phyloP scores from a whole-genome alignment of 1,284 basidiomycete species.

The Tilletia caries region DNA sequence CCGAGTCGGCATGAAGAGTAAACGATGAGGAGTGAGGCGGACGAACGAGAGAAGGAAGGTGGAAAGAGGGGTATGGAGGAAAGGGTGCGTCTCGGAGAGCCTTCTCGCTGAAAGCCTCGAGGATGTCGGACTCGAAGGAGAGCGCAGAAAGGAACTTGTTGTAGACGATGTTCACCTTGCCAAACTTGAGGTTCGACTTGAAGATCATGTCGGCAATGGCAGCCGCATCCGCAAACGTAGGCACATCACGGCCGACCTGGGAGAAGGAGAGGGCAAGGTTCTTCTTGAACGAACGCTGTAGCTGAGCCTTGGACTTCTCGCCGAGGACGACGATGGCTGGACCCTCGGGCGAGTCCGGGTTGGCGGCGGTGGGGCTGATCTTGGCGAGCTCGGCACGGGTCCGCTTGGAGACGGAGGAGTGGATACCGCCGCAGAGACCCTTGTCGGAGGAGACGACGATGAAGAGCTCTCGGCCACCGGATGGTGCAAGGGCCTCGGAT shows the following conservation, averaged over 20 bases:
- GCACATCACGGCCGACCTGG: slow-evolving; percentile 94
- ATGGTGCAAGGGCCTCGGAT: slow-evolving; percentile 43
- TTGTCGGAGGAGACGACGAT: slow-evolving; percentile 97
- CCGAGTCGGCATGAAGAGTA: no score
- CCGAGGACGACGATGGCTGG: slow-evolving; percentile 65
- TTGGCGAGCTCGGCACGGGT: slow-evolving; percentile 65
- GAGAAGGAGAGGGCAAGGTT: slow-evolving; percentile 87
- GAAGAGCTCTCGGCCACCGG: slow-evolving; percentile 56
- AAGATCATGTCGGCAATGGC: slow-evolving; percentile 89
- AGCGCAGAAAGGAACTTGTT: slow-evolving; percentile 94
- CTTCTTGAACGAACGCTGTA: slow-evolving; percentile 65
- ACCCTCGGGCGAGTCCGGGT: slow-evolving; percentile 48
- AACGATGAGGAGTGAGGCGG: no score
- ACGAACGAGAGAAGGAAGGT: no score
- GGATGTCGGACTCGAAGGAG: slow-evolving; percentile 76
- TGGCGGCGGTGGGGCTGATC: slow-evolving; percentile 58
- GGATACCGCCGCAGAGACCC: slow-evolving; percentile 99
- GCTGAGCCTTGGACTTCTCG: slow-evolving; percentile 95
- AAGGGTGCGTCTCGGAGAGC: slow-evolving; percentile 61
- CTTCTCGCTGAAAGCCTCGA: slow-evolving; percentile 63
- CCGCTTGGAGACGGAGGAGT: slow-evolving; percentile 90
- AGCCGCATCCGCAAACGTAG: slow-evolving; percentile 92
- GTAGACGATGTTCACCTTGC: slow-evolving; percentile 80
- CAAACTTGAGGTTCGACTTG: slow-evolving; percentile 79
- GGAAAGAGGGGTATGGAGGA: neutral